Percentiles rank a stretch among this genome's conserved stretches.
These are phyloP conservation scores for Termitomyces sp. DNA, from an alignment of 768 basidiomycete species.

Conservation along the genomic window DNA sequence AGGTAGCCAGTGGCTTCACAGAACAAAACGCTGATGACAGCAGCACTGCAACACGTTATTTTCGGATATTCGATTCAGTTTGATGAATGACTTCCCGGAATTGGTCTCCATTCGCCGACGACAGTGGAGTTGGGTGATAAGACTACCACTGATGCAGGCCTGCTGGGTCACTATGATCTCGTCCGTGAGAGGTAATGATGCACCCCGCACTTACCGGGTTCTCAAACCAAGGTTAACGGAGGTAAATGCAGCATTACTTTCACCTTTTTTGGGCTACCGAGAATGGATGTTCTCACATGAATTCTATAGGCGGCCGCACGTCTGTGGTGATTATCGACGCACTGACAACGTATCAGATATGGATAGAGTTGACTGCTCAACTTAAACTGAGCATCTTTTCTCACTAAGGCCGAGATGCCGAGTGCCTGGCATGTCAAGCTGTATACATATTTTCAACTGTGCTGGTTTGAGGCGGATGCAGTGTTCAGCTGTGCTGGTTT, in stretches of 20 bases:
- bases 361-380: neutral
- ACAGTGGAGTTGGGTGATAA: neutral
- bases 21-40: conserved; percentile 1
- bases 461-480: conserved; percentile 1
- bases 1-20: neutral
- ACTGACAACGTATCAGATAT: neutral
- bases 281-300: neutral
- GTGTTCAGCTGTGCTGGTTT: neutral
- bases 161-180: neutral
- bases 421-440: neutral
- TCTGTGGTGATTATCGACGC: neutral
- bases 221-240: conserved; percentile 1
- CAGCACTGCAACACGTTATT: conserved; percentile 2
- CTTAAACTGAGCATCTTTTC: neutral
- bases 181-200: neutral
- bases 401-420: neutral
- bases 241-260: neutral
- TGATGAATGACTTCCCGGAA: neutral
- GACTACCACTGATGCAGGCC: neutral
- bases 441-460: neutral
- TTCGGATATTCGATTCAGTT: conserved; percentile 2
- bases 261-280: neutral
- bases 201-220: conserved; percentile 3
- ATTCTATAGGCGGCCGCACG: conserved; percentile 3
- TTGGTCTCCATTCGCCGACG: neutral